These are phyloP conservation scores for Mortierella sp. DNA, from an alignment of 371 early-diverging fungal genomes.

Conservation along the genomic window DNA sequence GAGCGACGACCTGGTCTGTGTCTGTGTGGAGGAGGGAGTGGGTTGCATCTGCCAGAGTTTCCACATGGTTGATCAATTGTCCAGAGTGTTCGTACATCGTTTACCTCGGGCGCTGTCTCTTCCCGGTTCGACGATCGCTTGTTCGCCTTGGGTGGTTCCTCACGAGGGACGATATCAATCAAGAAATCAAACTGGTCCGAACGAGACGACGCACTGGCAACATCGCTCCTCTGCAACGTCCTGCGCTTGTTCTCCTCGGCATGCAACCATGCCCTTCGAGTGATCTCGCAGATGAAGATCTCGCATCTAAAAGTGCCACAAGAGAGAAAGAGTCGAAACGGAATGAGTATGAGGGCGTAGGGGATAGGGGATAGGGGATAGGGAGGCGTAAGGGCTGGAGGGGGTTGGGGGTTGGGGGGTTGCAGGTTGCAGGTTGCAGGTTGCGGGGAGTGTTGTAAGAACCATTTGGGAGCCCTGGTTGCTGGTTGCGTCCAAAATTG, in stretches of 20 bases:
- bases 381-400: too few relatives aligned
- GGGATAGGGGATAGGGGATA: neutral
- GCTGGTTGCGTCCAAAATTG: too few relatives aligned
- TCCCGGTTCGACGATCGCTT: slow-evolving; percentile 38
- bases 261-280: slow-evolving; percentile 91
- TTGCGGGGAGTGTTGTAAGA: too few relatives aligned
- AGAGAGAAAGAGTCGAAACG: neutral
- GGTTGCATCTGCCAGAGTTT: too few relatives aligned
- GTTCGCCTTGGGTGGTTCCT: slow-evolving; percentile 55
- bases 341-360: neutral
- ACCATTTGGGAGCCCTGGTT: neutral
- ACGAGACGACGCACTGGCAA: slow-evolving; percentile 81
- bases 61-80: too few relatives aligned
- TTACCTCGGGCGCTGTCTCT: slow-evolving; percentile 34
- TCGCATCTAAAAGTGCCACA: slow-evolving; percentile 66
- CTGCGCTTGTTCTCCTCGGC: slow-evolving; percentile 94
- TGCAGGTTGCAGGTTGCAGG: too few relatives aligned
- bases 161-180: slow-evolving; percentile 90
- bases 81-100: too few relatives aligned
- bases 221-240: slow-evolving; percentile 90
- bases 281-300: slow-evolving; percentile 91
- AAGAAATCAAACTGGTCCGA: slow-evolving; percentile 93
- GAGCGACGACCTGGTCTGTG: too few relatives aligned
- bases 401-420: neutral
- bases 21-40: too few relatives aligned